Percentiles rank a stretch among this genome's conserved stretches.
phyloP scores from a whole-genome alignment of 1,139 yeast species.

The Suhomyces taliae region DNA sequence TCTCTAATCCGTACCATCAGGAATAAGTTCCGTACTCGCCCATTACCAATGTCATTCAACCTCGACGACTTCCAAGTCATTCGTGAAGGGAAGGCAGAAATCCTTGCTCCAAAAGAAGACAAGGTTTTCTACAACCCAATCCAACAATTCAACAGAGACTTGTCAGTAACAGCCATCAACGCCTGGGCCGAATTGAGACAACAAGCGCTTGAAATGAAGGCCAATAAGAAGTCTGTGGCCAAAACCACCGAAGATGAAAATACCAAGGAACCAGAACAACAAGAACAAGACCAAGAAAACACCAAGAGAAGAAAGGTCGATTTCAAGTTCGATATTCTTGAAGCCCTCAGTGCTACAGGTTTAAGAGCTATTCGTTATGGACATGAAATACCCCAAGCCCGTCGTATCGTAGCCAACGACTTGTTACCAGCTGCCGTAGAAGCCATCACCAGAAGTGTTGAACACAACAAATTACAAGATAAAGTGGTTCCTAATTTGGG shows the following conservation, averaged over 20 bases:
- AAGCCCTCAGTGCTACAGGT: conserved; percentile 94
- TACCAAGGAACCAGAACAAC: conserved; percentile 4
- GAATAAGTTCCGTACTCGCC: not conserved
- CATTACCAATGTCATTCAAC: conserved; percentile 13
- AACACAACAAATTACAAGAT: conserved; percentile 56
- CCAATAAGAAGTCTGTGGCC: conserved; percentile 21
- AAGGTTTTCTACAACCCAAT: conserved; percentile 94
- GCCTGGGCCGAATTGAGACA: conserved; percentile 69
- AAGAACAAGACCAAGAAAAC: not conserved
- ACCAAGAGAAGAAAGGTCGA: conserved; percentile 6
- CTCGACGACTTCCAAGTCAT: conserved; percentile 46
- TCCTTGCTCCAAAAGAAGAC: conserved; percentile 73
- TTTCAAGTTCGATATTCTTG: conserved; percentile 59
- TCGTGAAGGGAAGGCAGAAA: conserved; percentile 79
- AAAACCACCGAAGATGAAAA: conserved; percentile 20
- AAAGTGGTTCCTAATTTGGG: conserved; percentile 69
- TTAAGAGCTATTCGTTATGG: conserved; percentile 91
- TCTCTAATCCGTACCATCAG: not conserved
- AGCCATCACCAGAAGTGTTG: conserved; percentile 70
- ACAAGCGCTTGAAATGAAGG: conserved; percentile 30
- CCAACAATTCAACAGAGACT: conserved; percentile 93
- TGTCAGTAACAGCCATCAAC: conserved; percentile 78
- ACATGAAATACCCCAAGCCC: conserved; percentile 77
- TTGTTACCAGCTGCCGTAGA: conserved; percentile 83
- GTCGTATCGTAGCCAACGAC: conserved; percentile 83